A percentile compares a stretch with the other conserved stretches of the same genome.
phyloP scores from a whole-genome alignment of 345 rosid species.

The Aethionema arabicum region DNA sequence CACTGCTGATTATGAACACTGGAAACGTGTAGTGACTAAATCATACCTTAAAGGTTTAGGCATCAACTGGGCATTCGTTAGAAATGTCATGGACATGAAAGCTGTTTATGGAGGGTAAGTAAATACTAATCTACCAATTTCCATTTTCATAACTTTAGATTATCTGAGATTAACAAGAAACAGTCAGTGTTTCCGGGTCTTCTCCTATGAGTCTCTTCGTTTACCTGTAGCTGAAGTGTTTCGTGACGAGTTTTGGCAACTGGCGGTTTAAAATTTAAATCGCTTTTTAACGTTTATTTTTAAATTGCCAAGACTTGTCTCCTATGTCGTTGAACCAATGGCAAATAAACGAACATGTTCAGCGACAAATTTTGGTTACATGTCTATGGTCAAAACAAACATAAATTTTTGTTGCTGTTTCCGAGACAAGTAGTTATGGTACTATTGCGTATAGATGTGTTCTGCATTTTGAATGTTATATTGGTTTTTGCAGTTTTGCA shows the following conservation, averaged over 20 bases:
- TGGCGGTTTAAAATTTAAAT: too few relatives aligned
- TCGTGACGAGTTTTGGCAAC: too few relatives aligned
- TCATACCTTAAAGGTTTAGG: slow-evolving; percentile 83
- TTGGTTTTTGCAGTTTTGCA: slow-evolving; percentile 63
- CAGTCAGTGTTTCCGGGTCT: background rate
- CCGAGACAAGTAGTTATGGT: too few relatives aligned
- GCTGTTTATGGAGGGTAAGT: slow-evolving; percentile 93
- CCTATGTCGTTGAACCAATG: too few relatives aligned
- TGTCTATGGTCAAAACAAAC: too few relatives aligned
- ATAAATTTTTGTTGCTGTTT: too few relatives aligned
- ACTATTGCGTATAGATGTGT: slow-evolving; percentile 13
- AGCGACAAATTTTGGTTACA: too few relatives aligned
- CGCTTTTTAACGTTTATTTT: too few relatives aligned
- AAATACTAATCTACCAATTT: background rate
- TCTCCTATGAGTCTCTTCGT: too few relatives aligned
- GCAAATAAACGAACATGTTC: too few relatives aligned
- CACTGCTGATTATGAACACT: slow-evolving; percentile 67
- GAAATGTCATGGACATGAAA: slow-evolving; percentile 98
- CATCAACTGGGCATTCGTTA: slow-evolving; percentile 76
- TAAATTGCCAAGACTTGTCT: too few relatives aligned
- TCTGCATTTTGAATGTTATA: slow-evolving; percentile 17
- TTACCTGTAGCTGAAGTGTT: too few relatives aligned
- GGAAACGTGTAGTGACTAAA: slow-evolving; percentile 86
- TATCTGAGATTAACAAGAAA: background rate
- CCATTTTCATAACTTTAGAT: background rate